A percentile compares a stretch with the other conserved stretches of the same genome.
Conservation (phyloP, 2,329 filamentous ascomycete genomes). For the Clarireedia homoeocarpa region DNA sequence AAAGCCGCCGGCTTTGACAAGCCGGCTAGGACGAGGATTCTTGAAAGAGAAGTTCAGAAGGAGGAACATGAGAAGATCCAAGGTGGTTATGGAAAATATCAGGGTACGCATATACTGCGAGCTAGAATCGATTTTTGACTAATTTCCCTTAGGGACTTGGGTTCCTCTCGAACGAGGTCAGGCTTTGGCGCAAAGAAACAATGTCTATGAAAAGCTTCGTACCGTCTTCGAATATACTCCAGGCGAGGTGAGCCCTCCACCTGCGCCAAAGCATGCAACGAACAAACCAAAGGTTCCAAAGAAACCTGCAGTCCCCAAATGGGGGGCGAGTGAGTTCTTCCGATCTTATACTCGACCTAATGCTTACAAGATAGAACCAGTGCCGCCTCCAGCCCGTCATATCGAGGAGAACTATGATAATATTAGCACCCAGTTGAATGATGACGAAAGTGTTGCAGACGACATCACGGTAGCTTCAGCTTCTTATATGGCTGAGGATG, state of each 20-base stretch:
- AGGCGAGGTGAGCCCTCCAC: conserved; percentile 81
- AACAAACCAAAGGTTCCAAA: conserved; percentile 77
- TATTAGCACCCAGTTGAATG: conserved; percentile 53
- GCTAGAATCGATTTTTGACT: conserved; percentile 15
- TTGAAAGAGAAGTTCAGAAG: conserved; percentile 95
- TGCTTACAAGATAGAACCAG: conserved; percentile 29
- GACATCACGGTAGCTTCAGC: conserved; percentile 77
- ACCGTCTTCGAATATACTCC: conserved; percentile 86
- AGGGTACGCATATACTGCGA: conserved; percentile 48
- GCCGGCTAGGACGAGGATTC: conserved; percentile 84
- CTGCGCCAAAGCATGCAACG: conserved; percentile 85
- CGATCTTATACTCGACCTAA: conserved; percentile 9
- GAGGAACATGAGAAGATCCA: conserved; percentile 96
- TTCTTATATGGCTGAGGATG: conserved; percentile 78
- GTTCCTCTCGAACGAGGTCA: conserved; percentile 81
- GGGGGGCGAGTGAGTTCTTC: conserved; percentile 36
- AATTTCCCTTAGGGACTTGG: conserved; percentile 66
- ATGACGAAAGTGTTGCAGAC: conserved; percentile 70
- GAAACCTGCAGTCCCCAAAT: conserved; percentile 56
- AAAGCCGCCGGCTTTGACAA: conserved; percentile 98
- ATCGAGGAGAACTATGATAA: conserved; percentile 59
- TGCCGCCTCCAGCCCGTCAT: conserved; percentile 30
- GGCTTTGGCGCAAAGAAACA: conserved; percentile 77
- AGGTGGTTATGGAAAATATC: conserved; percentile 97
- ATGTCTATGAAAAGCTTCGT: conserved; percentile 71